Base-by-base conservation (phyloP, 2,329 filamentous ascomycete species). In the Fusarium sp. region DNA sequence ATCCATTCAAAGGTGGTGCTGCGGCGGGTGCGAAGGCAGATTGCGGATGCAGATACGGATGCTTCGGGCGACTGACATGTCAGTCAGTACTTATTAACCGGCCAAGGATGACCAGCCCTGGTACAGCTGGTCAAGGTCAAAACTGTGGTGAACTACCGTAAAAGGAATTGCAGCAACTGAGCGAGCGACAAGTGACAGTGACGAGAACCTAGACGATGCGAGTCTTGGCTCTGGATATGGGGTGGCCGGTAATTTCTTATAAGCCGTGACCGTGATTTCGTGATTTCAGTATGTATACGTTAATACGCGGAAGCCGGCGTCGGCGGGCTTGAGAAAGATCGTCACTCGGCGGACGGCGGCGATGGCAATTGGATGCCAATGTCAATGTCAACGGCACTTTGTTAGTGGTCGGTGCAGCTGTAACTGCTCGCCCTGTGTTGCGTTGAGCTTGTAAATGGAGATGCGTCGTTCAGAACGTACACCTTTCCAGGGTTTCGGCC, bases 11-110 rank as follows among this genome's bases (percentile, higher is more conserved):
- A 75, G 58, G 58, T 76, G 69, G 75, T 76, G 73, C 71, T 75
- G 65, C 52, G 54, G 67, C 75, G 75, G 75, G 74, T 69, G 75
- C 57, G 64, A 57, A 58, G 52, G 53, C 53, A 45, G 52, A 56
- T 53, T 46, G 52, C 59, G 52, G 52, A 76, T 69, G 52, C 63
- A 66, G 62, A 66, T 66, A 60, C 75, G 75, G 75, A 77, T 69
- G 75, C 62, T 75, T 77, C 75, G 75, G 75, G 68, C 70, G 70
- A 70, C 74, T 76, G 70, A 74, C 73, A 76, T 75, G 71, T 73
- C 73, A 74, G 63, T 67, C 41, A 68, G 65, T 62, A 55, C 61
- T 63, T 64, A 59, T 71, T 62, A 65, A 68, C 65, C 46, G 46
- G 65, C 73, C 72, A 76, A 72, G 68, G 60, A 71, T 68, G 57